phyloP scores from a whole-genome alignment of 495 filamentous ascomycete genomes.

The Chaetomium cochliodes region DNA sequence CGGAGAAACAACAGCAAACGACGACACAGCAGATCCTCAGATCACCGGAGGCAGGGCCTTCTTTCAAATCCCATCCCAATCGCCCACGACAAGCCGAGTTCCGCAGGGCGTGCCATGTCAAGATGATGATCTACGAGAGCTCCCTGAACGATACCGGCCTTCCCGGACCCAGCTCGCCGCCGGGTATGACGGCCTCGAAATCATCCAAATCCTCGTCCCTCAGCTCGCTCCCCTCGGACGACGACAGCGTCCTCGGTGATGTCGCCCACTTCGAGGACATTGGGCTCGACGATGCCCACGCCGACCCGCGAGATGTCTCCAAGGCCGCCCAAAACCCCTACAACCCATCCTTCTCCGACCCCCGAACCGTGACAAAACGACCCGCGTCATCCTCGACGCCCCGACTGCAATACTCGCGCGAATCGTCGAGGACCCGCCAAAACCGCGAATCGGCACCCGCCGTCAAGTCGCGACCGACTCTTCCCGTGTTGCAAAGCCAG shows the following conservation, averaged over 20 bases:
- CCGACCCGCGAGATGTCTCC: slow-evolving; percentile 41
- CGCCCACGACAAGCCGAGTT: not conserved
- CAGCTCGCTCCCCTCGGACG: slow-evolving; percentile 69
- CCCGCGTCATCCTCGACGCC: slow-evolving; percentile 35
- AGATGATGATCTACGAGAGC: slow-evolving; percentile 58
- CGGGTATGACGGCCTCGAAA: slow-evolving; percentile 79
- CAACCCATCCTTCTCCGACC: slow-evolving; percentile 44
- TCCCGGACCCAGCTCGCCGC: slow-evolving; percentile 71
- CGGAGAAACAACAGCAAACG: slow-evolving; percentile 17
- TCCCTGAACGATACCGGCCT: slow-evolving; percentile 45
- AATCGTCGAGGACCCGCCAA: slow-evolving; percentile 28
- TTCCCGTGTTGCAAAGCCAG: slow-evolving; percentile 33
- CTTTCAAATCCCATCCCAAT: not conserved
- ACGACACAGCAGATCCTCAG: not conserved
- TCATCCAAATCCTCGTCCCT: slow-evolving; percentile 91
- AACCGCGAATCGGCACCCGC: slow-evolving; percentile 27
- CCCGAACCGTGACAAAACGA: slow-evolving; percentile 41
- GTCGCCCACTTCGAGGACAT: slow-evolving; percentile 90
- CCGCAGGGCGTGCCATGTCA: slow-evolving; percentile 22
- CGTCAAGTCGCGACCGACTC: slow-evolving; percentile 28
- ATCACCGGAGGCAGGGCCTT: slow-evolving; percentile 12
- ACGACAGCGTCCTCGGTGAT: slow-evolving; percentile 64
- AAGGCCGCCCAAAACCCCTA: slow-evolving; percentile 47
- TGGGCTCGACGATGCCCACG: slow-evolving; percentile 65
- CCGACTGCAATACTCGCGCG: slow-evolving; percentile 35